These are phyloP conservation scores for Pseudogymnoascus verrucosus DNA, from an alignment of 2,329 filamentous ascomycete genomes.

Conservation along the genomic window DNA sequence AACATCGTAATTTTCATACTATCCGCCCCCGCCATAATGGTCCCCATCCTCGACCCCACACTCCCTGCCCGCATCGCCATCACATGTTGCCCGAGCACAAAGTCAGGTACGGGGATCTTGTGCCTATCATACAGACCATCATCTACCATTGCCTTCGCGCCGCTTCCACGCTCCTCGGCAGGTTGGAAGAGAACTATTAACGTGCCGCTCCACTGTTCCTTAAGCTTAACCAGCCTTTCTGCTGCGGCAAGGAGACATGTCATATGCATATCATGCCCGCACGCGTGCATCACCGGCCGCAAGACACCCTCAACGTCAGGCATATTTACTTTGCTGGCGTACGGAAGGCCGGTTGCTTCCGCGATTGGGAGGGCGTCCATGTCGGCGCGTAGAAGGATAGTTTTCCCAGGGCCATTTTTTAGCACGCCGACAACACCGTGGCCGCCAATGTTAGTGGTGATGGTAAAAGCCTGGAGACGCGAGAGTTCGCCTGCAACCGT, in stretches of 20 bases:
- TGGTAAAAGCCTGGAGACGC: slow-evolving; percentile 30
- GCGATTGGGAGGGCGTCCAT: slow-evolving; percentile 53
- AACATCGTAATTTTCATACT: slow-evolving; percentile 30
- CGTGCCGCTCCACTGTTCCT: too few relatives aligned
- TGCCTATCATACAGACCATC: too few relatives aligned
- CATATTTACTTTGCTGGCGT: slow-evolving; percentile 39
- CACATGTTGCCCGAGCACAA: slow-evolving; percentile 49
- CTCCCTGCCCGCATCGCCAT: slow-evolving; percentile 32
- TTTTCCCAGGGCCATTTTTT: slow-evolving; percentile 46
- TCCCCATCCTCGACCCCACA: slow-evolving; percentile 28
- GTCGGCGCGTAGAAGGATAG: slow-evolving; percentile 51
- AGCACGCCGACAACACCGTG: slow-evolving; percentile 50
- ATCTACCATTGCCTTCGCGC: too few relatives aligned
- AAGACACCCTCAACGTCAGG: slow-evolving; percentile 35
- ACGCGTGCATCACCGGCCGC: slow-evolving; percentile 59
- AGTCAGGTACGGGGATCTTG: slow-evolving; percentile 34
- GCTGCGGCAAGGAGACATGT: slow-evolving; percentile 48
- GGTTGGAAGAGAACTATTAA: too few relatives aligned
- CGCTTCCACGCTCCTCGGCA: too few relatives aligned
- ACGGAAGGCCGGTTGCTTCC: slow-evolving; percentile 47
- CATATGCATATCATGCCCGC: slow-evolving; percentile 61
- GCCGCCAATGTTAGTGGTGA: slow-evolving; percentile 47
- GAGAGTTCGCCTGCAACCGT: slow-evolving; percentile 36
- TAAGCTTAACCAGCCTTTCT: slow-evolving; percentile 19
- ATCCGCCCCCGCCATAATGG: slow-evolving; percentile 30